phyloP scores from a whole-genome alignment of 192 early-diverging fungal genomes.

The Umbelopsis sp. region DNA sequence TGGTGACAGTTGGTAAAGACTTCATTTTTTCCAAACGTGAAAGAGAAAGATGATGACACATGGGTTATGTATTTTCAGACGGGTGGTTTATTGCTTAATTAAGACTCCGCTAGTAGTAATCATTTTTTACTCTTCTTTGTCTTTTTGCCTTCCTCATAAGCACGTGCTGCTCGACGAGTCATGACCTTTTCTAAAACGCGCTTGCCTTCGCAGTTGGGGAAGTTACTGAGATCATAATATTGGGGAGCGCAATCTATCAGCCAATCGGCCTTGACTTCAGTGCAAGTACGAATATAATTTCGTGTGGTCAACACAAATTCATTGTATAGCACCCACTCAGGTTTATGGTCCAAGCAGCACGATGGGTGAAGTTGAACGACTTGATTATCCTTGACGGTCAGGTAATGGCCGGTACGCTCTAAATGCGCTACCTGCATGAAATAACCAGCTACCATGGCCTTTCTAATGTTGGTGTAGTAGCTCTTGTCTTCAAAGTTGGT shows the following conservation, averaged over 20 bases:
- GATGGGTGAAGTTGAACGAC: constrained; percentile 93
- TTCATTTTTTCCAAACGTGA: background rate
- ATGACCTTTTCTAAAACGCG: constrained; percentile 77
- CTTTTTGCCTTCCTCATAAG: constrained; percentile 48
- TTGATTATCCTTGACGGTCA: constrained; percentile 98
- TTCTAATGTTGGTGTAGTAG: constrained; percentile 89
- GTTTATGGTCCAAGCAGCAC: constrained; percentile 82
- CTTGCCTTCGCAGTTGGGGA: constrained; percentile 92
- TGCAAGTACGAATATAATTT: constrained; percentile 95
- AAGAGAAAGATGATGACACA: constrained; percentile 11
- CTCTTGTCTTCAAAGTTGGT: constrained; percentile 69
- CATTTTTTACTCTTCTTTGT: constrained; percentile 45
- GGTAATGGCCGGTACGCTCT: constrained; percentile 85
- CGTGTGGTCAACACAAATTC: constrained; percentile 97
- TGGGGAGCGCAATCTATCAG: constrained; percentile 80
- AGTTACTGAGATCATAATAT: constrained; percentile 90
- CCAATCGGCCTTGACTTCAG: constrained; percentile 88
- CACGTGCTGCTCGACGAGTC: constrained; percentile 48
- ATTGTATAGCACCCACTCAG: constrained; percentile 99
- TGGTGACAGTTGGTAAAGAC: constrained; percentile 11
- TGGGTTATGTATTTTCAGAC: background rate
- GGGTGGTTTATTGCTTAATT: background rate
- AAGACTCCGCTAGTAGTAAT: background rate
- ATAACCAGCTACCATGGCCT: constrained; percentile 89
- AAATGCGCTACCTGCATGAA: constrained; percentile 99